Base-by-base conservation (phyloP, 495 filamentous ascomycete species). In the Neurospora sp. region DNA sequence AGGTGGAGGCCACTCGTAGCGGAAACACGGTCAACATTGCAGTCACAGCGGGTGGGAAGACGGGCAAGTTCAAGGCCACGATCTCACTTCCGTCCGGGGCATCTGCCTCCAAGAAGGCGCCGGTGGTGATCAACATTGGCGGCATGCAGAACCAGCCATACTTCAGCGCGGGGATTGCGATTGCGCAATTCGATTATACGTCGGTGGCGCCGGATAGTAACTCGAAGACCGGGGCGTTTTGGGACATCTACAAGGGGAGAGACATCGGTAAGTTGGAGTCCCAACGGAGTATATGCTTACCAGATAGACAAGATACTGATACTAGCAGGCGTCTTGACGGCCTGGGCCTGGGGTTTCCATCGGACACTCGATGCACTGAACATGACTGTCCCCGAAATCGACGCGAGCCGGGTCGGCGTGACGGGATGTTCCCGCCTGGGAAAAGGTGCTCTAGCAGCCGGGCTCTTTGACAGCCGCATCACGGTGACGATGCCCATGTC, bases 401-500 rank as follows among this genome's bases (percentile, higher is more conserved):
- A 87, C 78, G 39, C 79, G 10, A 82, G 41, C 14, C 83, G 82
- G 35, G 84, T 84, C 8, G 85, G 85, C 66, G 86, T 87, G 42
- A 88, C 85, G 3, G 86, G 86, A 0, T 87, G 85, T 75, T 87
- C 85, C 11, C 85, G 85, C 0, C 81, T 87, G 0, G 86, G 85
- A 39, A 87, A 88, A 72, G 85, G 82, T 4, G 86, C 86, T 12
- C 81, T 88, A 0, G 86, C 85, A 3, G 84, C 85, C 14, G 84
- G 86, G 0, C 81, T 88, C 6, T 83, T 88, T 44, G 86, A 88
- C 79, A 78, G 72, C 39, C 84, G 85, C 54, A 87, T 88, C 78
- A 85, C 86, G 6, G 72, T 88, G 11, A 88, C 86, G 41, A 87
- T 87, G 85, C 84, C 86, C 42, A 87, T 87, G 86, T 85, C 84